Evolutionary conservation across 495 filamentous ascomycete genomes (phyloP).

Genomic region (Bacidia gigantensis): DNA sequence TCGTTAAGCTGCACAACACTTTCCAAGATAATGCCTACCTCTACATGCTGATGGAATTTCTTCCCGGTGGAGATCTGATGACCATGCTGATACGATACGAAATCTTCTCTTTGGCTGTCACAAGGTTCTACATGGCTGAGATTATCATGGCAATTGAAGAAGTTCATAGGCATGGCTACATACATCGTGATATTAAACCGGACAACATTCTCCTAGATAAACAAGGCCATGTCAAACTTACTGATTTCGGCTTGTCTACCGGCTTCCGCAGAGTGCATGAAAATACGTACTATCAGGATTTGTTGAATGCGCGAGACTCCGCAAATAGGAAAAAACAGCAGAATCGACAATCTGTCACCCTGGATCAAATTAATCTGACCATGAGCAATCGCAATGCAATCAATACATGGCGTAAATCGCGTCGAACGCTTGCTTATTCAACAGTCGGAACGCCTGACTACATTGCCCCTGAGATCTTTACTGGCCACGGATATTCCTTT

Average conservation of each 20-base stretch:
- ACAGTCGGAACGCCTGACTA: conserved; percentile 98
- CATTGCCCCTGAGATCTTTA: conserved; percentile 97
- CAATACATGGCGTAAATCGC: conserved; percentile 96
- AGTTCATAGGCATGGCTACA: conserved; percentile 94
- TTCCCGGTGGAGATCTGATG: conserved; percentile 97
- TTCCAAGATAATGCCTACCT: conserved; percentile 94
- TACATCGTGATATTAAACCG: conserved; percentile 98
- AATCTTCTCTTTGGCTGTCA: conserved; percentile 97
- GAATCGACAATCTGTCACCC: conserved; percentile 73
- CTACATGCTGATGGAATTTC: conserved; percentile 98
- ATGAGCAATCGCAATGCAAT: conserved; percentile 93
- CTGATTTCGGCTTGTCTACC: conserved; percentile 95
- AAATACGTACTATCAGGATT: conserved; percentile 93
- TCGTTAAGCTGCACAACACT: conserved; percentile 93
- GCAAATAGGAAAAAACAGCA: conserved; percentile 32
- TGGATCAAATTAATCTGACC: conserved; percentile 96
- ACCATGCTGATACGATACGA: conserved; percentile 99
- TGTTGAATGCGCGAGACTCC: conserved; percentile 73
- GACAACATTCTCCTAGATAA: conserved; percentile 96
- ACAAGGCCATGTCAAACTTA: conserved; percentile 94
- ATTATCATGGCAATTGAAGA: conserved; percentile 95
- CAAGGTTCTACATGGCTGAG: conserved; percentile 98
- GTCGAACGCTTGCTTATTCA: conserved; percentile 89
- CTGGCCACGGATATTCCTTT: conserved; percentile 84
- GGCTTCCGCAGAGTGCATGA: conserved; percentile 97